Evolutionary conservation across 768 basidiomycete genomes (phyloP).

Genomic region (Amanita subjunquillea): DNA sequence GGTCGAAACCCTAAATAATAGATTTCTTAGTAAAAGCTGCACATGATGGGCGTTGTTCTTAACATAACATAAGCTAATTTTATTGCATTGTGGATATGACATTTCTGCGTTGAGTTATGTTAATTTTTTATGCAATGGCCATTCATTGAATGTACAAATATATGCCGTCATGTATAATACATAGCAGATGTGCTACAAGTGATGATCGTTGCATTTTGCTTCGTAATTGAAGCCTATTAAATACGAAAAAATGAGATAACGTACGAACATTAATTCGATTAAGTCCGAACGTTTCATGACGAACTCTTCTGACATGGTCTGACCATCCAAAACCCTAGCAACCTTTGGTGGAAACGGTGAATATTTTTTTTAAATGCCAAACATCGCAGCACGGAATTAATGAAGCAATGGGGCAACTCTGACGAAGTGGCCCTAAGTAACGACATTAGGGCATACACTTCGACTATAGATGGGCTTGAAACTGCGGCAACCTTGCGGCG

Average conservation of each 20-base stretch:
- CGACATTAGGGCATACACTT: constrained; percentile 12
- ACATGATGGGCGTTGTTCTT: neutral
- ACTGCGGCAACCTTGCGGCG: constrained; percentile 21
- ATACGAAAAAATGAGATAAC: neutral
- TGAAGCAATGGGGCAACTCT: neutral
- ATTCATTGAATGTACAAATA: neutral
- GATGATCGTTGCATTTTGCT: neutral
- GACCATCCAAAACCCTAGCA: no score
- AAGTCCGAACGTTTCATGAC: no score
- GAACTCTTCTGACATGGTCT: no score
- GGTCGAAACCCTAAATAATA: constrained; percentile 9
- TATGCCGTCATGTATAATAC: neutral
- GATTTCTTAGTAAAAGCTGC: neutral
- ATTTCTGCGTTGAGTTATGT: no score
- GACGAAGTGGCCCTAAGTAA: neutral
- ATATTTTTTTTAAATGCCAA: no score
- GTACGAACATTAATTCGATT: no score
- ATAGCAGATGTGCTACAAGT: neutral
- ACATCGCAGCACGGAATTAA: neutral
- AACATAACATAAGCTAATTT: neutral
- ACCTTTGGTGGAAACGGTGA: no score
- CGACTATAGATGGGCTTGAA: constrained; percentile 36
- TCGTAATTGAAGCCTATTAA: neutral
- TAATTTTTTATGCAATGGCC: no score
- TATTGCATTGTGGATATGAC: neutral